Conservation (phyloP, 2,329 filamentous ascomycete genomes). For the Talaromyces sp. region DNA sequence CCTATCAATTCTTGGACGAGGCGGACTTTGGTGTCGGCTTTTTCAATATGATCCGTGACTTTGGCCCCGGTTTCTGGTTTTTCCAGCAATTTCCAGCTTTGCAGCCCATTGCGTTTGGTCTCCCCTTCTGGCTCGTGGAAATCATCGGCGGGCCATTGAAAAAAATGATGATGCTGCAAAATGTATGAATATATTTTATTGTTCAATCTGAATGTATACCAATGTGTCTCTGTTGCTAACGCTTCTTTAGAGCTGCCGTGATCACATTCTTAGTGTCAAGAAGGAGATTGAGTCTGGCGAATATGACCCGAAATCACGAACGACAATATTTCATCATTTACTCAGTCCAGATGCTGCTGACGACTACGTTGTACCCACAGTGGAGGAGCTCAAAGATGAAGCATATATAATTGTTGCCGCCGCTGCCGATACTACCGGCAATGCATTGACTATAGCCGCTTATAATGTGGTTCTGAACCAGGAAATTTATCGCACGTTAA, state of each 20-base stretch:
- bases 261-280: conserved; percentile 15
- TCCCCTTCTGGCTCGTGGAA: conserved; percentile 16
- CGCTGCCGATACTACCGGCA: conserved; percentile 30
- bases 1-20: conserved; percentile 16
- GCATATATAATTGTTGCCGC: conserved; percentile 23
- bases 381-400: conserved; percentile 23
- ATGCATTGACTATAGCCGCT: conserved; percentile 25
- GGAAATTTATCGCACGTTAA: conserved; percentile 19
- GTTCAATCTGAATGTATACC: neutral
- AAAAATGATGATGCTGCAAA: conserved; percentile 14
- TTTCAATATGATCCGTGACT: conserved; percentile 16
- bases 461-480: conserved; percentile 25
- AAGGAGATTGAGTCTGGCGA: conserved; percentile 13
- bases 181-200: conserved; percentile 5
- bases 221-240: neutral
- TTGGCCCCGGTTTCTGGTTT: conserved; percentile 17
- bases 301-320: conserved; percentile 9
- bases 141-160: conserved; percentile 10
- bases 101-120: conserved; percentile 11
- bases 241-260: conserved; percentile 7
- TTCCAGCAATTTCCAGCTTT: conserved; percentile 20
- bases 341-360: conserved; percentile 14
- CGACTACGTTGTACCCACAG: conserved; percentile 15
- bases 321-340: conserved; percentile 19
- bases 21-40: conserved; percentile 16